Percentiles rank a stretch among this genome's conserved stretches.
These are phyloP conservation scores for Mortierella antarctica DNA, from an alignment of 192 early-diverging fungal genomes.

Conservation along the genomic window DNA sequence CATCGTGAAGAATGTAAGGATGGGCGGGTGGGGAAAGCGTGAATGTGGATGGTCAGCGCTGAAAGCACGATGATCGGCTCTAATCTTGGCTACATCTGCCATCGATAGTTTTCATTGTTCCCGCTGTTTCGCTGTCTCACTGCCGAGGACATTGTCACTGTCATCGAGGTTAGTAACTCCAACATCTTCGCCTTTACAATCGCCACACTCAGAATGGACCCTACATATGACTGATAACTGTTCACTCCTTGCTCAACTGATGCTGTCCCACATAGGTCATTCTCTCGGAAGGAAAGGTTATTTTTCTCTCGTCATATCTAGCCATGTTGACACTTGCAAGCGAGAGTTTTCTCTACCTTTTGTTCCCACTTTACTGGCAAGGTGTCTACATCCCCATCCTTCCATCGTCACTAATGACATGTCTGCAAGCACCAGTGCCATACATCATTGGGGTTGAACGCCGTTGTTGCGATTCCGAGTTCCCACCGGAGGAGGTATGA, in stretches of 20 bases:
- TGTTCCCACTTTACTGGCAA: slow-evolving; percentile 84
- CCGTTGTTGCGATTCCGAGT: slow-evolving; percentile 60
- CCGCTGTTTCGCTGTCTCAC: slow-evolving; percentile 79
- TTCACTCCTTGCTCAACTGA: neutral
- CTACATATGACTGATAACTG: neutral
- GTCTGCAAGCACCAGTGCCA: slow-evolving; percentile 80
- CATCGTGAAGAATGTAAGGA: slow-evolving; percentile 77
- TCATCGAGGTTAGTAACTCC: slow-evolving; percentile 69
- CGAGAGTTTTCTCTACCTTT: slow-evolving; percentile 69
- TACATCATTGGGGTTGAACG: slow-evolving; percentile 81
- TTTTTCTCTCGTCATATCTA: slow-evolving; percentile 74
- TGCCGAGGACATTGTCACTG: slow-evolving; percentile 67
- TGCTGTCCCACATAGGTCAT: slow-evolving; percentile 51
- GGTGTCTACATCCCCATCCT: slow-evolving; percentile 82
- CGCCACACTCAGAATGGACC: neutral
- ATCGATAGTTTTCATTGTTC: slow-evolving; percentile 76
- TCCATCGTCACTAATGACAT: slow-evolving; percentile 68
- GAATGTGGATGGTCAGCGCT: neutral
- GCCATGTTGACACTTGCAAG: slow-evolving; percentile 77
- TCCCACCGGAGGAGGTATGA: slow-evolving; percentile 73
- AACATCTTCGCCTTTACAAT: neutral
- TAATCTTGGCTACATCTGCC: neutral
- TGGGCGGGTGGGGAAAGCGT: neutral
- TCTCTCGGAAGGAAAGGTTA: slow-evolving; percentile 74
- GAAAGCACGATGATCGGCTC: neutral